Evolutionary conservation across 768 basidiomycete genomes (phyloP), one percentile per base, ranked within the genome.

Genomic region (Phlebiopsis gigantea): DNA sequence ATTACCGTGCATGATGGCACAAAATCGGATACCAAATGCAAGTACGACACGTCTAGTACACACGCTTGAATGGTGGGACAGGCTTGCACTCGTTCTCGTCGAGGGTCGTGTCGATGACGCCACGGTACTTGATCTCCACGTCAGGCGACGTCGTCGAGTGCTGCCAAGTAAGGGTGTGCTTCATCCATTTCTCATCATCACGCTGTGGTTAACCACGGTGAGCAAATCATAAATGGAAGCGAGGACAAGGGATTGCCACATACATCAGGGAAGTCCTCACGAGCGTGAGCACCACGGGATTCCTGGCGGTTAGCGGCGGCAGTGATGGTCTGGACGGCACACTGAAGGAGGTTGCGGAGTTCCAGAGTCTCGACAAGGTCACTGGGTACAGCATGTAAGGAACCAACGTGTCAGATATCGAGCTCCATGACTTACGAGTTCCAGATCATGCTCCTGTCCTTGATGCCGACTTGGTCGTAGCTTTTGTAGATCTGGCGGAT

Each of bases 391-490:
- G 46, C 60, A 31, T 39, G 31, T 39, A 7, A 29, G 48, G 29
- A 17, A 39, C 34, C 4, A 17, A 10, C 34, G 34, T 9, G n/a
- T 39, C 17, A 4, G 34, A 39, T 30, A 14, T 34, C 60, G 39
- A 34, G 50, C 30, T n/a, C 45, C 14, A 9, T 68, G 14, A 73
- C 92, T 61, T 66, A 96, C 94, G 93, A 92, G 77, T 98, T 98
- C 97, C 96, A 99, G 73, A 98, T 97, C 95, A 98, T 91, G 74
- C 91, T 93, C 68, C 97, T 82, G 73, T 98, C 97, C 78, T 97
- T 94, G 78, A 97, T 91, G 53, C 95, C 91, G 62, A 99, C 90
- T 44, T 96, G 81, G 63, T 88, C 80, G 73, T 85, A 98, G 67
- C 82, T 91, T 68, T 88, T 84, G 80, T 95, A 95, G 64, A 98